phyloP scores from a whole-genome alignment of 305 asterid species.

The Fraxinus paxiana region DNA sequence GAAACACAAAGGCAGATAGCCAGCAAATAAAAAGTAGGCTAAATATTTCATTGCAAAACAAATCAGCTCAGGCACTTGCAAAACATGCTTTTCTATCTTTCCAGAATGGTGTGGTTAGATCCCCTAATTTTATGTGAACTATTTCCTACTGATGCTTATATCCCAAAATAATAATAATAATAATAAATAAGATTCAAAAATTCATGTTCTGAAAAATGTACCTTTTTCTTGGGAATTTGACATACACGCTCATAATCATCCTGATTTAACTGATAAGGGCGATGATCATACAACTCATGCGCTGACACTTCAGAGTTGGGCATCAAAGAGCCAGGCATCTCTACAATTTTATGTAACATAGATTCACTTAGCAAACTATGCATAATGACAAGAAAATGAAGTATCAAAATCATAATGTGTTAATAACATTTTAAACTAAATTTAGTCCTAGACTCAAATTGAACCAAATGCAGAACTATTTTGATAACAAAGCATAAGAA shows the following conservation, averaged over 20 bases:
- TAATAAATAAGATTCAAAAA: background rate
- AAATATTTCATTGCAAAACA: background rate
- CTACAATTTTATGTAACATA: conserved; percentile 27
- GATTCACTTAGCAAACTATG: background rate
- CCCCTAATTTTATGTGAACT: background rate
- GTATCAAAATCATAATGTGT: background rate
- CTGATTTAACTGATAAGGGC: conserved; percentile 43
- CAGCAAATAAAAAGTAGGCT: background rate
- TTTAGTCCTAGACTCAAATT: background rate
- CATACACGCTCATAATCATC: conserved; percentile 67
- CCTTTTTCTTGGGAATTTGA: conserved; percentile 59
- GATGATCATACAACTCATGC: conserved; percentile 56
- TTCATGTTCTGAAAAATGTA: background rate
- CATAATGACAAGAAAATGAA: background rate
- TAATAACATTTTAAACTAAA: background rate
- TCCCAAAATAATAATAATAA: background rate
- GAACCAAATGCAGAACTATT: background rate
- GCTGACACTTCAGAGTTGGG: conserved; percentile 11
- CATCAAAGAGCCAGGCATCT: conserved; percentile 49
- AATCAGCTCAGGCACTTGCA: background rate
- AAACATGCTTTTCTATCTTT: background rate
- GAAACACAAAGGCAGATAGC: background rate
- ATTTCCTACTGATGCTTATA: background rate
- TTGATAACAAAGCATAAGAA: background rate
- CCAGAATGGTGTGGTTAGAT: background rate